Evolutionary conservation across 2,329 filamentous ascomycete species (phyloP).

Genomic region (Colletotrichum theobromicola): DNA sequence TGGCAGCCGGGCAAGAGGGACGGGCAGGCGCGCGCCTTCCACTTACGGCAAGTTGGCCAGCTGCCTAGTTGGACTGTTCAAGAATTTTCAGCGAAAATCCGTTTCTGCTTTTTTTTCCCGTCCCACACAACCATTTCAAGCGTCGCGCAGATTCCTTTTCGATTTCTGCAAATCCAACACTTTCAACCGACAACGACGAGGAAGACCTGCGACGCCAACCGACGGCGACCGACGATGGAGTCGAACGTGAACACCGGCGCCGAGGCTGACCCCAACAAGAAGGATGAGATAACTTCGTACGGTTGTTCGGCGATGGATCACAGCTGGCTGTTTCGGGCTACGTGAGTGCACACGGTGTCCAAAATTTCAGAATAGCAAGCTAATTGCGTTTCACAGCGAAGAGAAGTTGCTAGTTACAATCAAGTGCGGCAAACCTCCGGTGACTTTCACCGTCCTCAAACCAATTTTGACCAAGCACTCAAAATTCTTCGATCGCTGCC

Average conservation of each 20-base stretch:
- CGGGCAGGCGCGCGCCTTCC: background rate
- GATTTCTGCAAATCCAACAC: rapidly evolving
- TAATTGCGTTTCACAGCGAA: too few species aligned
- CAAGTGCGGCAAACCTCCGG: too few species aligned
- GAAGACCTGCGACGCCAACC: rapidly evolving
- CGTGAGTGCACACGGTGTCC: too few species aligned
- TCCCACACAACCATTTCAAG: background rate
- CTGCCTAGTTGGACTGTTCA: rapidly evolving
- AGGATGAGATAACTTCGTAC: background rate
- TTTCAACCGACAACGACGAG: background rate
- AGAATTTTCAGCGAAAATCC: background rate
- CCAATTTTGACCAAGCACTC: background rate
- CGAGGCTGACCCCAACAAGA: background rate
- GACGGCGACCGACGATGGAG: rapidly evolving
- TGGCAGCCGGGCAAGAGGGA: background rate
- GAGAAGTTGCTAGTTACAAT: too few species aligned
- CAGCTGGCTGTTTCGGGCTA: background rate
- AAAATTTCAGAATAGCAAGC: too few species aligned
- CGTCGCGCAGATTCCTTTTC: rapidly evolving
- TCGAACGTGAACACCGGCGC: background rate
- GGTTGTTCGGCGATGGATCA: rapidly evolving
- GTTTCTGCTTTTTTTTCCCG: background rate
- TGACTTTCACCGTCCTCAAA: background rate
- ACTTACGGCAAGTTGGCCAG: background rate
- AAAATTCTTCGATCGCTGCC: rapidly evolving